Evolutionary conservation across 2,329 filamentous ascomycete species (phyloP).

Genomic region (Zopfia rhizophila): DNA sequence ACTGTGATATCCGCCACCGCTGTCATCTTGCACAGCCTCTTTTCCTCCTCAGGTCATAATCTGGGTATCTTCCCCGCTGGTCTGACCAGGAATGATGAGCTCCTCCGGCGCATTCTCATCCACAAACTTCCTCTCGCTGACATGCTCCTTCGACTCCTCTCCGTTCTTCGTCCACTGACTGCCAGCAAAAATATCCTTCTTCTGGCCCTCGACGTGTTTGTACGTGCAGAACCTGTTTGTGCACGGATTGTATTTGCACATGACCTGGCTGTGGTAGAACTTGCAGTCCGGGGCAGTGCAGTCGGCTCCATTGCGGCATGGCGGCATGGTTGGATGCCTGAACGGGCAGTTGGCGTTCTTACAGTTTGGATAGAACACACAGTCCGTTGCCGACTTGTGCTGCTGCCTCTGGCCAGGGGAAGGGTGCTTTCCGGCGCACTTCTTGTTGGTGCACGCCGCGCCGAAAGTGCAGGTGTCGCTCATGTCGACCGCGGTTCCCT

Average conservation of each 20-base stretch:
- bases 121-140: slow-evolving; percentile 90
- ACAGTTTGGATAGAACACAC: slow-evolving; percentile 92
- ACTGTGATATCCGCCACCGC: too few species aligned
- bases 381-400: slow-evolving; percentile 85
- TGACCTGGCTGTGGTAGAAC: slow-evolving; percentile 85
- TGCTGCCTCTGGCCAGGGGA: slow-evolving; percentile 83
- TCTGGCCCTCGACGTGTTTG: slow-evolving; percentile 90
- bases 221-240: slow-evolving; percentile 88
- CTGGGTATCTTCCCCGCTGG: slow-evolving; percentile 21
- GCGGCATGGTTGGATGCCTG: slow-evolving; percentile 84
- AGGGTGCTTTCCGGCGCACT: slow-evolving; percentile 91
- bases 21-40: too few species aligned
- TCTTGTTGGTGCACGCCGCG: slow-evolving; percentile 93
- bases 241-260: slow-evolving; percentile 93
- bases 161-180: slow-evolving; percentile 78
- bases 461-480: slow-evolving; percentile 85
- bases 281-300: slow-evolving; percentile 85
- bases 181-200: slow-evolving; percentile 81
- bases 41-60: slow-evolving; percentile 10
- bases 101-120: slow-evolving; percentile 76
- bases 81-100: slow-evolving; percentile 70
- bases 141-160: slow-evolving; percentile 69
- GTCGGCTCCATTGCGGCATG: slow-evolving; percentile 90
- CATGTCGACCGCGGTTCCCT: slow-evolving; percentile 79
- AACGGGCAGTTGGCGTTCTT: slow-evolving; percentile 89